phyloP scores from a whole-genome alignment of 2,329 filamentous ascomycete genomes.

The Tolypocladium inflatum region DNA sequence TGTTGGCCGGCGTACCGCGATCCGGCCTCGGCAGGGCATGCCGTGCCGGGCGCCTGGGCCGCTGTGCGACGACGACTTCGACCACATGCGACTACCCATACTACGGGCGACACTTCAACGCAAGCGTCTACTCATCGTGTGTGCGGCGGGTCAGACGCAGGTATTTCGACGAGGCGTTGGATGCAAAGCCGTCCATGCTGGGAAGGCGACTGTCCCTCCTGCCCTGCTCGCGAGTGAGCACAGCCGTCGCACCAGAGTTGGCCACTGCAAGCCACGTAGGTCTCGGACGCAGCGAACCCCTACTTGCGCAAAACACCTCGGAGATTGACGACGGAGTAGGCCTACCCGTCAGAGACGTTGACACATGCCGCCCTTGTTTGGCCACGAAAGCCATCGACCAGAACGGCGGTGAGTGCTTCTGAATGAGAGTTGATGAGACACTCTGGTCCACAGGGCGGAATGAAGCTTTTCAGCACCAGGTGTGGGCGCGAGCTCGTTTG shows the following conservation, averaged over 20 bases:
- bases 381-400: not conserved
- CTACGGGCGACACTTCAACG: not conserved
- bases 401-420: not conserved
- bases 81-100: not conserved
- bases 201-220: not conserved
- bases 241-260: not conserved
- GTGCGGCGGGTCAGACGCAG: not conserved
- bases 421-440: not conserved
- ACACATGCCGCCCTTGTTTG: not conserved
- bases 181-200: not conserved
- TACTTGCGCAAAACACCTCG: not conserved
- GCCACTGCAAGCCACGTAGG: not conserved
- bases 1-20: not conserved
- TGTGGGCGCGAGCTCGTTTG: not conserved
- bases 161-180: not conserved
- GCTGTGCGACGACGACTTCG: not conserved
- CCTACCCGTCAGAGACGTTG: not conserved
- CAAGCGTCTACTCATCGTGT: not conserved
- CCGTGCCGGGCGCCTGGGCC: not conserved
- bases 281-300: not conserved
- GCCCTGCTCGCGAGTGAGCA: not conserved
- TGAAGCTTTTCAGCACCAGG: not conserved
- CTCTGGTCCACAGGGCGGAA: not conserved
- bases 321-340: not conserved
- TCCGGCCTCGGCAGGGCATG: not conserved